Conservation (phyloP, 1,139 yeast species). For the Candida glucosophila region DNA sequence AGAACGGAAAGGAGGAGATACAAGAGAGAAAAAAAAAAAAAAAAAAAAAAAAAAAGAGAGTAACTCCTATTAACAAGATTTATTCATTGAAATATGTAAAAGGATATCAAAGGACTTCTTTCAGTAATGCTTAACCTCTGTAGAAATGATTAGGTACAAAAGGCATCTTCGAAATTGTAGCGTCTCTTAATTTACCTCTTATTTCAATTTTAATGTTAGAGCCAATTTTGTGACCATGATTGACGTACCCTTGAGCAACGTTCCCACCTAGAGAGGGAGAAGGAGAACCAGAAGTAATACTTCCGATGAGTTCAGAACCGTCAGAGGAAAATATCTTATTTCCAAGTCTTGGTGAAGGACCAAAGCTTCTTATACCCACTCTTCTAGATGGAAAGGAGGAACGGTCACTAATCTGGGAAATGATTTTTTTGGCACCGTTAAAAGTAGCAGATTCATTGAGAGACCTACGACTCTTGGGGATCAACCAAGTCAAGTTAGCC, state of each 20-base stretch:
- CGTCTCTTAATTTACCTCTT: slow-evolving; percentile 77
- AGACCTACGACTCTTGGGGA: slow-evolving; percentile 78
- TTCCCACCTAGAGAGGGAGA: slow-evolving; percentile 84
- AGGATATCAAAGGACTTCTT: too few species aligned
- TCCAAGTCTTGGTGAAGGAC: slow-evolving; percentile 94
- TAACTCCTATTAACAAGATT: too few species aligned
- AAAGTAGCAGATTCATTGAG: slow-evolving; percentile 39
- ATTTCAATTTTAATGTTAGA: slow-evolving; percentile 68
- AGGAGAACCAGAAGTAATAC: slow-evolving; percentile 82
- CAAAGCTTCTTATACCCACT: slow-evolving; percentile 64
- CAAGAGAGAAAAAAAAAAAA: background rate
- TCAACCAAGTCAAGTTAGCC: slow-evolving; percentile 82
- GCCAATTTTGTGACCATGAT: slow-evolving; percentile 71
- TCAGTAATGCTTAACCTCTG: slow-evolving; percentile 31
- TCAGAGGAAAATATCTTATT: slow-evolving; percentile 51
- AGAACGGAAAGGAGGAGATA: too few species aligned
- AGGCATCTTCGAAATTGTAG: slow-evolving; percentile 71
- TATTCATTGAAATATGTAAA: too few species aligned
- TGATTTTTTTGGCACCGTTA: slow-evolving; percentile 69
- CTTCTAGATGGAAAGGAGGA: slow-evolving; percentile 51
- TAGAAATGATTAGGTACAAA: slow-evolving; percentile 70
- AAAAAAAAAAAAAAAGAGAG: background rate
- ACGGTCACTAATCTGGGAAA: slow-evolving; percentile 64
- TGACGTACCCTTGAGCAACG: slow-evolving; percentile 85
- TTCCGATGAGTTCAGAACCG: slow-evolving; percentile 52